Evolutionary conservation across 176 grass and related monocot species (phyloP).

Genomic region (Zea mays): Zm-B73-REFERENCE-NAM-5.0 NC_050103.1:74204001-74204500

Average conservation of each 20-base stretch:
- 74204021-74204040: no score
- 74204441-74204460: constrained; percentile 70
- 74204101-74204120: no score
- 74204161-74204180: neutral
- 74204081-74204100: no score
- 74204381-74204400: constrained; percentile 38
- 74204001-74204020: no score
- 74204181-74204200: neutral
- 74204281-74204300: neutral
- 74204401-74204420: constrained; percentile 77
- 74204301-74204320: neutral
- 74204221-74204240: constrained; percentile 16
- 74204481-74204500: constrained; percentile 76
- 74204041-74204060: no score
- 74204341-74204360: no score
- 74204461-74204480: constrained; percentile 57
- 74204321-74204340: neutral
- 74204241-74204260: constrained; percentile 9
- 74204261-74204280: neutral
- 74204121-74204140: no score
- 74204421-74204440: constrained; percentile 53
- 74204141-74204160: neutral
- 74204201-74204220: no score
- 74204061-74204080: no score
- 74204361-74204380: constrained; percentile 32